These are phyloP conservation scores for Aschersonia sp. DNA, from an alignment of 2,329 filamentous ascomycete genomes.

Conservation along the genomic window DNA sequence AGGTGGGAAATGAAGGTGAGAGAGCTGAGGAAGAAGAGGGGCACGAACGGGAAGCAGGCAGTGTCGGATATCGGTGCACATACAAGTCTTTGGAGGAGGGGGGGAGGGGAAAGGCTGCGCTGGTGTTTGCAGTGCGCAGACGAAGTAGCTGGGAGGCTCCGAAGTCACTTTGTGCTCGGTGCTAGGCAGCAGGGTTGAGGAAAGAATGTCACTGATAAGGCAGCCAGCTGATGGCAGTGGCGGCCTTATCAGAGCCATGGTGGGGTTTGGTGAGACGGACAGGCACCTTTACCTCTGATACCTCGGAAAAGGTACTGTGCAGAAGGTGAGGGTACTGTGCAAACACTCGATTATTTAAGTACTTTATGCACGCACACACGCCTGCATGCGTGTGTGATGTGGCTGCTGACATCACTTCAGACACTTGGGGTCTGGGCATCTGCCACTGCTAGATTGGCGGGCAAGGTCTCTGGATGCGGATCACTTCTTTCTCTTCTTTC, in stretches of 20 bases:
- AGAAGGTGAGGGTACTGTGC: neutral
- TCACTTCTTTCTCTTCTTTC: too few relatives aligned
- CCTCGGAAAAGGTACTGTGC: neutral
- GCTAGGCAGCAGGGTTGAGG: neutral
- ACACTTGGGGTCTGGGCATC: too few relatives aligned
- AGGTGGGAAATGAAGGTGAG: too few relatives aligned
- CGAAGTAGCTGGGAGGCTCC: neutral
- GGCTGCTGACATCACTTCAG: too few relatives aligned
- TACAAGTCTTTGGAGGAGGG: neutral
- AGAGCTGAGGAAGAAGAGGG: too few relatives aligned
- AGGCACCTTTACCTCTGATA: neutral
- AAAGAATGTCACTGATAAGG: neutral
- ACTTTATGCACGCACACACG: too few relatives aligned
- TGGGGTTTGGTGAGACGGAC: neutral
- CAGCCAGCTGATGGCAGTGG: neutral
- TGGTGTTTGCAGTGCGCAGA: neutral
- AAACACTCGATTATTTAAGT: too few relatives aligned
- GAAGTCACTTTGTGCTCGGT: neutral
- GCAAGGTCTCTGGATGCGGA: too few relatives aligned
- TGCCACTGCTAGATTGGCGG: too few relatives aligned
- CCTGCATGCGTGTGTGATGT: too few relatives aligned
- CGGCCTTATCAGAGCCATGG: conserved; percentile 1
- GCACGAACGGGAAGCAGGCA: neutral
- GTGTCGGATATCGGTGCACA: neutral
- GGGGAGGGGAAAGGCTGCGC: neutral